Percentiles rank a stretch among this genome's conserved stretches.
Conservation (phyloP, 2,329 filamentous ascomycete species). For the Penicillium digitatum region DNA sequence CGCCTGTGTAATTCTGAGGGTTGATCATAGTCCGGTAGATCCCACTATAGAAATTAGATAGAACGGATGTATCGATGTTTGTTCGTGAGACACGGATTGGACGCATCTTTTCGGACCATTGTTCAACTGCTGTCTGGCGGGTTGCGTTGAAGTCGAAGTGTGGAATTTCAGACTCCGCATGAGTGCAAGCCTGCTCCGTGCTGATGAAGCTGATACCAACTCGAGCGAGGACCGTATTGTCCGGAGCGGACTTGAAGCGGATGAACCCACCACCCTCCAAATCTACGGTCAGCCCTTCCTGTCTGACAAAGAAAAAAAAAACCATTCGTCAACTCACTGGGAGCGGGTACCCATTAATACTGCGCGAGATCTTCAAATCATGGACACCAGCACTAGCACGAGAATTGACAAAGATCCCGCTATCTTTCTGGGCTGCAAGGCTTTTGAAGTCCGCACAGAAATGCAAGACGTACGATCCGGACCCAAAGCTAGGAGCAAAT, state of each 20-base stretch:
- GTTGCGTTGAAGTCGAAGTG: constrained; percentile 58
- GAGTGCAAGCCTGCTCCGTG: constrained; percentile 59
- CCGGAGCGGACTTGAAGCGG: constrained; percentile 52
- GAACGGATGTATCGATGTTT: constrained; percentile 28
- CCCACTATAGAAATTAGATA: constrained; percentile 63
- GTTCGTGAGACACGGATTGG: constrained; percentile 36
- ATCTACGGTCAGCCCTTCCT: constrained; percentile 18
- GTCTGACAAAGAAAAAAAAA: not conserved
- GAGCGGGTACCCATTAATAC: constrained; percentile 57
- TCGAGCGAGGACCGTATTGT: constrained; percentile 57
- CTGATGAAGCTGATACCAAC: constrained; percentile 69
- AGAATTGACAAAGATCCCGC: constrained; percentile 61
- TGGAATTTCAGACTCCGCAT: constrained; percentile 64
- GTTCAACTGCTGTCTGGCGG: constrained; percentile 49
- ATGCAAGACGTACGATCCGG: constrained; percentile 56
- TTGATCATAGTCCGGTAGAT: constrained; percentile 67
- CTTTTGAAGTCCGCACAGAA: constrained; percentile 67
- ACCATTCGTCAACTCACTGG: constrained; percentile 26
- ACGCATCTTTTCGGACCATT: constrained; percentile 56
- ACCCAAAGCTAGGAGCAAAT: constrained; percentile 63
- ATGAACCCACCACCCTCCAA: constrained; percentile 60
- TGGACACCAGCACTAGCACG: constrained; percentile 54
- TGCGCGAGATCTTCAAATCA: constrained; percentile 51
- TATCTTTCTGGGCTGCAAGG: constrained; percentile 51
- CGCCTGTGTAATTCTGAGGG: constrained; percentile 68